phyloP scores from a whole-genome alignment of 805 yeast species.

The Starmerella kuoi region DNA sequence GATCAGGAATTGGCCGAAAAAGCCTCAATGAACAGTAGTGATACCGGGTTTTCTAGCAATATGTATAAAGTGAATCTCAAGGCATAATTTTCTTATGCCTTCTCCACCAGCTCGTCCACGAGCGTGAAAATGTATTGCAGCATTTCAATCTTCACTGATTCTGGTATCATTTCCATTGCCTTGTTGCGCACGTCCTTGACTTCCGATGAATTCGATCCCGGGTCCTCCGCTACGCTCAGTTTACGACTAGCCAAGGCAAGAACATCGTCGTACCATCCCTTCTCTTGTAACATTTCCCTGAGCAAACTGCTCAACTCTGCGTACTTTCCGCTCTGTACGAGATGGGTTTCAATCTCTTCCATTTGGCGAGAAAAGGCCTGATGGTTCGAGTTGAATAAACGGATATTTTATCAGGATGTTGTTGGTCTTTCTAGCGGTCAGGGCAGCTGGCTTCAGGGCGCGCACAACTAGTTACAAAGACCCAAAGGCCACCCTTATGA shows the following conservation, averaged over 20 bases:
- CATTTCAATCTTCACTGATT: slow-evolving; percentile 46
- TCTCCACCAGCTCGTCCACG: slow-evolving; percentile 27
- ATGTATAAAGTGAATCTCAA: too few species aligned
- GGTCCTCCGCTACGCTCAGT: slow-evolving; percentile 33
- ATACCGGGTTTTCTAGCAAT: too few species aligned
- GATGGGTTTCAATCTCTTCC: slow-evolving; percentile 20
- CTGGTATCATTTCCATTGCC: slow-evolving; percentile 43
- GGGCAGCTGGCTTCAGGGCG: too few species aligned
- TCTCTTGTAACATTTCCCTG: slow-evolving; percentile 51
- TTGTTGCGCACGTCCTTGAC: slow-evolving; percentile 8
- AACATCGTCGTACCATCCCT: slow-evolving; percentile 80
- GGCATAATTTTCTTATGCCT: too few species aligned
- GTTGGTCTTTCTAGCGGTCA: too few species aligned
- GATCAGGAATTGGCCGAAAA: too few species aligned
- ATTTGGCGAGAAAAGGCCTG: too few species aligned
- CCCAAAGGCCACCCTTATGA: too few species aligned
- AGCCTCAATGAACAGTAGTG: too few species aligned
- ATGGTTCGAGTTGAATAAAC: neutral
- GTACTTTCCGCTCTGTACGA: slow-evolving; percentile 18
- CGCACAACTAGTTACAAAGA: too few species aligned
- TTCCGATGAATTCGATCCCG: slow-evolving; percentile 33
- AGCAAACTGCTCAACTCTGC: slow-evolving; percentile 46
- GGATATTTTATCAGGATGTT: neutral
- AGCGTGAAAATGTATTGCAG: slow-evolving; percentile 37
- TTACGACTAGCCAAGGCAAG: slow-evolving; percentile 41